Evolutionary conservation across 805 yeast species (phyloP).

Genomic region (Wickerhamiella bombiphila): DNA sequence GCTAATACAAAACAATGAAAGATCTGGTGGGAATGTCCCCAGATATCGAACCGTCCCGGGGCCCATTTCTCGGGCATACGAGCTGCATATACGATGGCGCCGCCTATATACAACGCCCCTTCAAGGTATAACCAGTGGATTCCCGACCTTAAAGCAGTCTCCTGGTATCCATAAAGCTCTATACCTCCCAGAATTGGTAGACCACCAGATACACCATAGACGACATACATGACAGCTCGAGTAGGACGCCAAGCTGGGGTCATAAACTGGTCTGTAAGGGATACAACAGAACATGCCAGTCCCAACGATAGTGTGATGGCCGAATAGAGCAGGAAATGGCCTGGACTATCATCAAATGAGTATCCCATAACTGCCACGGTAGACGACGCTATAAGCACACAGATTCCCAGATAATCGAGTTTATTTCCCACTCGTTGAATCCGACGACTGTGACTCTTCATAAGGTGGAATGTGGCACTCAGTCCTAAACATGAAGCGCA

Average conservation of each 20-base stretch:
- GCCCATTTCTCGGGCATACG: slow-evolving; percentile 59
- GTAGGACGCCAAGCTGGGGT: slow-evolving; percentile 57
- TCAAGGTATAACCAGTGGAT: slow-evolving; percentile 51
- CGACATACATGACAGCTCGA: slow-evolving; percentile 63
- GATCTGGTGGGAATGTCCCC: slow-evolving; percentile 76
- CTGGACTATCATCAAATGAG: slow-evolving; percentile 29
- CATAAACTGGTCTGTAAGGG: slow-evolving; percentile 54
- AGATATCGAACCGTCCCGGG: slow-evolving; percentile 52
- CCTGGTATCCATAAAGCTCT: slow-evolving; percentile 33
- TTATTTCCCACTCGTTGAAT: slow-evolving; percentile 48
- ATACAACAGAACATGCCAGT: slow-evolving; percentile 41
- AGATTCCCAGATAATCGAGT: slow-evolving; percentile 64
- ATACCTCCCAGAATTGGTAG: slow-evolving; percentile 52
- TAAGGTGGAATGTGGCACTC: slow-evolving; percentile 52
- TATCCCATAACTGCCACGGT: slow-evolving; percentile 37
- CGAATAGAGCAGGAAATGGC: slow-evolving; percentile 20
- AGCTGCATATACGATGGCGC: slow-evolving; percentile 66
- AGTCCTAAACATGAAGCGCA: slow-evolving; percentile 44
- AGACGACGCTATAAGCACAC: slow-evolving; percentile 50
- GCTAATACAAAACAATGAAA: slow-evolving; percentile 65
- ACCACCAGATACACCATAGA: slow-evolving; percentile 65
- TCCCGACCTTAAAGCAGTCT: slow-evolving; percentile 37
- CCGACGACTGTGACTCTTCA: slow-evolving; percentile 49
- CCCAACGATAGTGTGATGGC: slow-evolving; percentile 46
- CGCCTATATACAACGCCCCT: slow-evolving; percentile 59